Evolutionary conservation across 441 rosid genomes (phyloP).

Genomic region (Syzygium malaccense): DNA sequence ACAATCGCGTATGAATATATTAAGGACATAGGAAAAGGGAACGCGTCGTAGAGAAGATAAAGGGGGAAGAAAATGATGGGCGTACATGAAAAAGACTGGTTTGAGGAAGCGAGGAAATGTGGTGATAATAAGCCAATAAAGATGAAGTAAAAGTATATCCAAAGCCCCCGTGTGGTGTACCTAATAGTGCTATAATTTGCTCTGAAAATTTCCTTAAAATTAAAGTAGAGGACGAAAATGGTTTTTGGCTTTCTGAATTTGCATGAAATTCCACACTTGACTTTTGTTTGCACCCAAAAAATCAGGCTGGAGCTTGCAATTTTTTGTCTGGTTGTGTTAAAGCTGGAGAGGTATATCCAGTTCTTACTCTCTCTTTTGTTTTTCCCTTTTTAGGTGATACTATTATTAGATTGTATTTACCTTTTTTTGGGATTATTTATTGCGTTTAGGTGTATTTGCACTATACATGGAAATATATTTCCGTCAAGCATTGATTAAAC

Average conservation of each 20-base stretch:
- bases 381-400: background rate
- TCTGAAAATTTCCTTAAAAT: too few relatives aligned
- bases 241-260: background rate
- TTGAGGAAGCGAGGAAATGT: background rate
- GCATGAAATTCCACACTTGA: background rate
- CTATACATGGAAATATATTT: background rate
- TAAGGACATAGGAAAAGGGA: background rate
- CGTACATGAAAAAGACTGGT: too few relatives aligned
- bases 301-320: background rate
- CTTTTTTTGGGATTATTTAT: background rate
- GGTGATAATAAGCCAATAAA: background rate
- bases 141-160: background rate
- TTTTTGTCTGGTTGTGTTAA: background rate
- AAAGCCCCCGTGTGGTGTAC: background rate
- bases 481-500: background rate
- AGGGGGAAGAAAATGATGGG: background rate
- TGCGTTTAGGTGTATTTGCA: background rate
- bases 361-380: background rate
- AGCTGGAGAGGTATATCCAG: background rate
- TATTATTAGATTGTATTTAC: background rate
- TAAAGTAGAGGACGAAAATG: background rate
- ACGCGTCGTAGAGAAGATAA: background rate
- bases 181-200: background rate
- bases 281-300: background rate
- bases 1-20: rapidly evolving